phyloP scores from a whole-genome alignment of 768 basidiomycete genomes.

The Hygrophorus russula region DNA sequence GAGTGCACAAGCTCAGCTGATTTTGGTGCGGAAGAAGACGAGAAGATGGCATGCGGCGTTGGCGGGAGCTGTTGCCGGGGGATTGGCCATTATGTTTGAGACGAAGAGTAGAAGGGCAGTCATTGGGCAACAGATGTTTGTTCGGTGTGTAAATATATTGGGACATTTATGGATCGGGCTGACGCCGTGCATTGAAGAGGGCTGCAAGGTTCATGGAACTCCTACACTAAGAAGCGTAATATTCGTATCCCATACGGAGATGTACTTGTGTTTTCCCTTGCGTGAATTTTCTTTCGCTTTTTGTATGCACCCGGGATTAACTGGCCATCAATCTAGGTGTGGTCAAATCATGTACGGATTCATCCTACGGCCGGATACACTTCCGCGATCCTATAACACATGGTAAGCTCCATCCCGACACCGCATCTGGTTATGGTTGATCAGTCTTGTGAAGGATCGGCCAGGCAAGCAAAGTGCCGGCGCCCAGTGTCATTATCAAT shows the following conservation, averaged over 20 bases:
- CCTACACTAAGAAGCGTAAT: conserved; percentile 53
- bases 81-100: conserved; percentile 68
- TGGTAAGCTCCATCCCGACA: conserved; percentile 40
- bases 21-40: conserved; percentile 55
- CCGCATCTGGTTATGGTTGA: neutral
- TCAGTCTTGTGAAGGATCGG: conserved; percentile 43
- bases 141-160: conserved; percentile 41
- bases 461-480: conserved; percentile 53
- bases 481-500: conserved; percentile 51
- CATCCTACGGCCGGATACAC: conserved; percentile 70
- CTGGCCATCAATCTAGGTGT: conserved; percentile 32
- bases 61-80: conserved; percentile 70
- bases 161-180: neutral
- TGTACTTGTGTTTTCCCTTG: conserved; percentile 67
- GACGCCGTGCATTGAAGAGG: conserved; percentile 37
- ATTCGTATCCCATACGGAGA: conserved; percentile 76
- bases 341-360: conserved; percentile 81
- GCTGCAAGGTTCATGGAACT: conserved; percentile 83
- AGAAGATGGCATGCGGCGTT: conserved; percentile 70
- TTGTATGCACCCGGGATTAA: neutral
- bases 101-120: conserved; percentile 48
- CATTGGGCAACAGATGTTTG: conserved; percentile 84
- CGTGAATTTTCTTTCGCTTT: conserved; percentile 24
- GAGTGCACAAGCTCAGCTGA: conserved; percentile 50
- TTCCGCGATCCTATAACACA: conserved; percentile 61